phyloP scores from a whole-genome alignment of 2,329 filamentous ascomycete species.

The Thielaviopsis populi region DNA sequence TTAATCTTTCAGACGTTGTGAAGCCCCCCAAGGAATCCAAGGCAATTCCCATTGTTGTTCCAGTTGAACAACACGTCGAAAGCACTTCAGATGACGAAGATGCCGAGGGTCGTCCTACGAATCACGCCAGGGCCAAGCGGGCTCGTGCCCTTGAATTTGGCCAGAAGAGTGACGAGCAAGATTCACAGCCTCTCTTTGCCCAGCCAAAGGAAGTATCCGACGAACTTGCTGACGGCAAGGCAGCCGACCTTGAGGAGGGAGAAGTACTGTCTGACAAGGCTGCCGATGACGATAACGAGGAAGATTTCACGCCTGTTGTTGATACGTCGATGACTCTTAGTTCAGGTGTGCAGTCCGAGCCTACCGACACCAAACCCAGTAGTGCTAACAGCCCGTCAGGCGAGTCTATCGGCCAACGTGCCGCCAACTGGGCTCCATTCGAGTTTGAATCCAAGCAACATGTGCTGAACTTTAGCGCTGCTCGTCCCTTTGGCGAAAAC shows the following conservation, averaged over 20 bases:
- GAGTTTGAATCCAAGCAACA: slow-evolving; percentile 40
- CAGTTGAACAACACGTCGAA: slow-evolving; percentile 32
- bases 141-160: slow-evolving; percentile 37
- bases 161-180: slow-evolving; percentile 41
- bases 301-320: slow-evolving; percentile 26
- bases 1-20: slow-evolving; percentile 48
- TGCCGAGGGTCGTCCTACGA: slow-evolving; percentile 42
- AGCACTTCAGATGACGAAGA: slow-evolving; percentile 23
- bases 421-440: slow-evolving; percentile 43
- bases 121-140: slow-evolving; percentile 61
- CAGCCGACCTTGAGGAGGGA: slow-evolving; percentile 17
- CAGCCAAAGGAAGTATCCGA: slow-evolving; percentile 25
- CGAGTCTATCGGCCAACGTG: slow-evolving; percentile 34
- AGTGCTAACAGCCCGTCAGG: slow-evolving; percentile 39
- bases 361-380: slow-evolving; percentile 37
- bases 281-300: slow-evolving; percentile 26
- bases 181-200: slow-evolving; percentile 64
- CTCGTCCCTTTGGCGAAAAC: slow-evolving; percentile 35
- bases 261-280: slow-evolving; percentile 19
- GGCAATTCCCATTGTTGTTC: slow-evolving; percentile 61
- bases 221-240: slow-evolving; percentile 20
- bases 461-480: slow-evolving; percentile 36
- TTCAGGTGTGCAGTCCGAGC: slow-evolving; percentile 38
- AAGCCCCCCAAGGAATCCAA: slow-evolving; percentile 61
- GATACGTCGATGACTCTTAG: slow-evolving; percentile 36